Base-by-base conservation (phyloP, 2,329 filamentous ascomycete genomes). In the Trichoderma sp. region DNA sequence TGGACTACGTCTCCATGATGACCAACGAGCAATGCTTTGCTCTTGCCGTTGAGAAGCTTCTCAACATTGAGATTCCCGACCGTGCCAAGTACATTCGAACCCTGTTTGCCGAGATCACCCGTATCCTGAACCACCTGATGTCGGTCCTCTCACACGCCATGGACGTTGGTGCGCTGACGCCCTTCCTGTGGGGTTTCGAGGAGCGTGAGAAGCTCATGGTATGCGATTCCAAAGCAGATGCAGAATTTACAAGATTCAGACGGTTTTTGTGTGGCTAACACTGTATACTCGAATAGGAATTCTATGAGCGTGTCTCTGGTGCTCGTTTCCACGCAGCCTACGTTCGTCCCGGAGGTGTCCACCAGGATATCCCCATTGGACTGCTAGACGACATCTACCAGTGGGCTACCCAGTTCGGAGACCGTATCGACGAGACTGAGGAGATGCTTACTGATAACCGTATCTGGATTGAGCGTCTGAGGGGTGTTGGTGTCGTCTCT, bases 1-100 rank as follows among this genome's bases (percentile, higher is more conserved):
- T 99, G 82, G 96, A 99, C 84, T 99, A 99, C 83, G 95, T 98
- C 77, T 98, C 94, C 79, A 99, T 99, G 97, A 99, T 99, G 96
- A 99, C 96, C 79, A 99, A 99, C 84, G 96, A 99, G 88, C 96
- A 99, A 85, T 97, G 94, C 81, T 99, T 94, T 84, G 90, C 94
- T 47, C 88, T 99, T 76, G 96, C 94, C 24, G 95, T 98, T 71
- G 96, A 99, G 89, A 99, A 99, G 88, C 88, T 99, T 73, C 87
- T 99, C 79, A 99, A 99, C 83, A 87, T 99, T 76, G 97, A 99
- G 82, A 93, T 99, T 75, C 96, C 96, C 28, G 92, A 96, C 75
- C 89, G 96, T 80, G 96, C 96, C 78, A 98, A 99, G 86, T 99
- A 91, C 86, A 99, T 99, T 81, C 90, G 96, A 76, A 98, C 95